Conservation (phyloP, 306 rosid genomes). For the Rosa rugosa region DNA sequence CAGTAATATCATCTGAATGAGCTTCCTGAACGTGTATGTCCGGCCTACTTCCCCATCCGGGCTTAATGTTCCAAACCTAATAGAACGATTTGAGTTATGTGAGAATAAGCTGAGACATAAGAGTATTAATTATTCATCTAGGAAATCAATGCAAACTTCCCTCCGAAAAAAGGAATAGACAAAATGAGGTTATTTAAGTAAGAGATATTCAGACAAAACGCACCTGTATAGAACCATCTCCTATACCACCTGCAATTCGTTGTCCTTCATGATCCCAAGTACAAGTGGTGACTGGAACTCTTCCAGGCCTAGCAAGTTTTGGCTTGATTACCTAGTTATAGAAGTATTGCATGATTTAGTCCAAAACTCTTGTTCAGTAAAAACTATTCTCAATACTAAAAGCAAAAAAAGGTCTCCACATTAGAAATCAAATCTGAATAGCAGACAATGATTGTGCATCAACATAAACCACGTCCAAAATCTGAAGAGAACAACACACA, state of each 20-base stretch:
- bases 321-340: conserved; percentile 83
- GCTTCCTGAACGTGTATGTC: conserved; percentile 61
- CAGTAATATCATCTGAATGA: conserved; percentile 76
- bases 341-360: conserved; percentile 22
- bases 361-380: background rate
- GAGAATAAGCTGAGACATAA: conserved; percentile 16
- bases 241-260: conserved; percentile 87
- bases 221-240: conserved; percentile 97
- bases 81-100: conserved; percentile 24
- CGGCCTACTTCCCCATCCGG: conserved; percentile 99
- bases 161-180: background rate
- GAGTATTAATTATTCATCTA: background rate
- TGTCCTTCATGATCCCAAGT: conserved; percentile 88
- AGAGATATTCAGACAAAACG: conserved; percentile 6
- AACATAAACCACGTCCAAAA: background rate
- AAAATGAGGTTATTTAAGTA: background rate
- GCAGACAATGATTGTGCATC: background rate
- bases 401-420: background rate
- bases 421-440: background rate
- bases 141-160: background rate
- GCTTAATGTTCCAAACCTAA: conserved; percentile 84
- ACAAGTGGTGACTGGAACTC: conserved; percentile 91
- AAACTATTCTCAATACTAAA: background rate
- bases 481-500: background rate
- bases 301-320: conserved; percentile 85